Conservation (phyloP, 306 rosid species). For the Malus sieversii region DNA sequence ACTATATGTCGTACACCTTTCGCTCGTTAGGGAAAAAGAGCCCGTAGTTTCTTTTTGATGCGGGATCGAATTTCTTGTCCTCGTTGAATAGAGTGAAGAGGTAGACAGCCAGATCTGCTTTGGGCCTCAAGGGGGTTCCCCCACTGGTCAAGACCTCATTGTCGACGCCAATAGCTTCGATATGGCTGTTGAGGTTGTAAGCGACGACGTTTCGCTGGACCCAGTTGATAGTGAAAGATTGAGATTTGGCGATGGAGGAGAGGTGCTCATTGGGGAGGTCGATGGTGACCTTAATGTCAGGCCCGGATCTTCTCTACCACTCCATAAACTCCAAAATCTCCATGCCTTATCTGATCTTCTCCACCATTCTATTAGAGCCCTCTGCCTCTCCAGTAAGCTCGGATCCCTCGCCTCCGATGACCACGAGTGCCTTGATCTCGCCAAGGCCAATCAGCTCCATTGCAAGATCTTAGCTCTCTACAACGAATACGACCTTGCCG, state of each 20-base stretch:
- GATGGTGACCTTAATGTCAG: constrained; percentile 57
- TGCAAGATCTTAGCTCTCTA: too few relatives aligned
- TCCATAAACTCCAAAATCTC: too few relatives aligned
- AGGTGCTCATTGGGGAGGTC: constrained; percentile 80
- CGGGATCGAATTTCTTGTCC: constrained; percentile 29
- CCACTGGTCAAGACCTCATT: too few relatives aligned
- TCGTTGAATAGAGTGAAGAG: constrained; percentile 86
- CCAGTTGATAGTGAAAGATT: constrained; percentile 63
- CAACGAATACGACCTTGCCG: too few relatives aligned
- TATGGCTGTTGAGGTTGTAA: constrained; percentile 39
- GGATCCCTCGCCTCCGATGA: too few relatives aligned
- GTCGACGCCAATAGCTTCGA: too few relatives aligned
- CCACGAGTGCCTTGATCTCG: too few relatives aligned
- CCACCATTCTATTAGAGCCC: too few relatives aligned
- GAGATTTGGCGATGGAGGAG: constrained; percentile 41
- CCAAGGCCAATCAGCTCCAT: too few relatives aligned
- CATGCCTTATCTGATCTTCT: too few relatives aligned
- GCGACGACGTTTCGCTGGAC: constrained; percentile 47
- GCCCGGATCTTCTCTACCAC: too few relatives aligned
- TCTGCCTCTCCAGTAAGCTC: too few relatives aligned
- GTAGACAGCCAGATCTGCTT: constrained; percentile 80
- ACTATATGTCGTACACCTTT: constrained; percentile 24
- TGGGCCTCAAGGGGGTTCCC: constrained; percentile 60
- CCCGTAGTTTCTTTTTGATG: constrained; percentile 48
- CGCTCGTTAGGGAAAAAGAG: constrained; percentile 59